A percentile compares a stretch with the other conserved stretches of the same genome.
Evolutionary conservation across 805 yeast species (phyloP).

Genomic region (Cyberlindnera suaveolens): DNA sequence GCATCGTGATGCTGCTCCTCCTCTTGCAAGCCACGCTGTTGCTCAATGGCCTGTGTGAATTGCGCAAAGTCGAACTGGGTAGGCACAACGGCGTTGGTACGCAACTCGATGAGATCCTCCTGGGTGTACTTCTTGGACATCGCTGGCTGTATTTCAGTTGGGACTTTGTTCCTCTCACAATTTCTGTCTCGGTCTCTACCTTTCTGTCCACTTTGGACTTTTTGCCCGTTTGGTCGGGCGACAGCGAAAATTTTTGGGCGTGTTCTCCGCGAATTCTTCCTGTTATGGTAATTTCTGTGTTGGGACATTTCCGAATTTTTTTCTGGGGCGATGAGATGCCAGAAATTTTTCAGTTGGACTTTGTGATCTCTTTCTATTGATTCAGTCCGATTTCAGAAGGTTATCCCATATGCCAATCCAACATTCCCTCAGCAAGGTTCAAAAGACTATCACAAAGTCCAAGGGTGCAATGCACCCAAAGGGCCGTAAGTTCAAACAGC

Average conservation of each 20-base stretch:
- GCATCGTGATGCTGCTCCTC: slow-evolving; percentile 22
- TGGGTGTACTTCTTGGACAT: slow-evolving; percentile 58
- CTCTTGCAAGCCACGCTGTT: slow-evolving; percentile 46
- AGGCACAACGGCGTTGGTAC: slow-evolving; percentile 52
- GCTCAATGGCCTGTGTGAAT: slow-evolving; percentile 60
- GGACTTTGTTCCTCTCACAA: background rate
- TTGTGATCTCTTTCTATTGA: background rate
- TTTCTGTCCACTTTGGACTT: background rate
- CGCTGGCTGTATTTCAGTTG: slow-evolving; percentile 2
- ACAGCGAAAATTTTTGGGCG: background rate
- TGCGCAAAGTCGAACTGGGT: slow-evolving; percentile 58
- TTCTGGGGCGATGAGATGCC: background rate
- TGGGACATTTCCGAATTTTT: background rate
- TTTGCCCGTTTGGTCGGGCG: background rate
- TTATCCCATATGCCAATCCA: slow-evolving; percentile 48
- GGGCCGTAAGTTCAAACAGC: slow-evolving; percentile 81
- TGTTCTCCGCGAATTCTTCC: background rate
- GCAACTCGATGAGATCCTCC: slow-evolving; percentile 57
- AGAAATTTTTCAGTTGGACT: background rate
- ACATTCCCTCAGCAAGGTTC: slow-evolving; percentile 60
- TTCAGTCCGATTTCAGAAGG: background rate
- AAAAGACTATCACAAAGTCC: slow-evolving; percentile 49
- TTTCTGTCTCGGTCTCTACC: background rate
- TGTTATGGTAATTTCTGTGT: background rate
- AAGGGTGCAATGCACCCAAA: slow-evolving; percentile 70